phyloP scores from a whole-genome alignment of 306 rosid species.

The Parietaria judaica region DNA sequence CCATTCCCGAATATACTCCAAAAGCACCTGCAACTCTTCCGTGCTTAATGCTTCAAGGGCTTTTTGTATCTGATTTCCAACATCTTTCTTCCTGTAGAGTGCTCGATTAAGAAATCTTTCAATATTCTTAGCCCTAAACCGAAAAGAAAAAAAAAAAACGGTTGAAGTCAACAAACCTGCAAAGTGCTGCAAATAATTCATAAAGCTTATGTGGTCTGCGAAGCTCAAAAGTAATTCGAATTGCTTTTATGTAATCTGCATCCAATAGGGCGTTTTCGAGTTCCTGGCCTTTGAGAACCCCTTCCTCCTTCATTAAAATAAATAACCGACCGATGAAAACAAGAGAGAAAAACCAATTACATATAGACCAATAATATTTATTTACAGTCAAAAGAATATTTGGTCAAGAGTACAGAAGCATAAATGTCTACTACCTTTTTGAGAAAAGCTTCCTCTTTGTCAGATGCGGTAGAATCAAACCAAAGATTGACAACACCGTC shows the following conservation, averaged over 20 bases:
- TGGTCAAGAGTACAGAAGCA: not conserved
- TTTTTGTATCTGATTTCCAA: conserved; percentile 46
- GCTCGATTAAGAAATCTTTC: conserved; percentile 17
- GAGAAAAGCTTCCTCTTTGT: conserved; percentile 69
- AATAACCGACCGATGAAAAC: conserved; percentile 1
- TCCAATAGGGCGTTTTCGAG: conserved; percentile 87
- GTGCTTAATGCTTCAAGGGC: conserved; percentile 45
- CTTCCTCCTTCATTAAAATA: conserved; percentile 64
- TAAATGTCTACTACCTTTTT: conserved; percentile 49
- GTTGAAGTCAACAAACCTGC: conserved; percentile 47
- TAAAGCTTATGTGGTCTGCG: conserved; percentile 74
- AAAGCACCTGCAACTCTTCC: conserved; percentile 52
- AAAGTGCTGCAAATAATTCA: conserved; percentile 55
- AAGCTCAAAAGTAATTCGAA: conserved; percentile 74
- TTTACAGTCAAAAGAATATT: not conserved
- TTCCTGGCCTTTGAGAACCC: conserved; percentile 85
- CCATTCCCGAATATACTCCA: conserved; percentile 82
- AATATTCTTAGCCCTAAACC: not conserved
- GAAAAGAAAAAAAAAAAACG: not conserved
- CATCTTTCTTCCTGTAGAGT: conserved; percentile 55
- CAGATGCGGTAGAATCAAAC: conserved; percentile 79
- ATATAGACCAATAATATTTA: not conserved
- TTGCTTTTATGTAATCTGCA: conserved; percentile 77
- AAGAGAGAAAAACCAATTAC: not conserved
- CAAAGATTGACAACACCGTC: conserved; percentile 79